Evolutionary conservation across 768 basidiomycete species (phyloP).

Genomic region (Baorangia bicolor): DNA sequence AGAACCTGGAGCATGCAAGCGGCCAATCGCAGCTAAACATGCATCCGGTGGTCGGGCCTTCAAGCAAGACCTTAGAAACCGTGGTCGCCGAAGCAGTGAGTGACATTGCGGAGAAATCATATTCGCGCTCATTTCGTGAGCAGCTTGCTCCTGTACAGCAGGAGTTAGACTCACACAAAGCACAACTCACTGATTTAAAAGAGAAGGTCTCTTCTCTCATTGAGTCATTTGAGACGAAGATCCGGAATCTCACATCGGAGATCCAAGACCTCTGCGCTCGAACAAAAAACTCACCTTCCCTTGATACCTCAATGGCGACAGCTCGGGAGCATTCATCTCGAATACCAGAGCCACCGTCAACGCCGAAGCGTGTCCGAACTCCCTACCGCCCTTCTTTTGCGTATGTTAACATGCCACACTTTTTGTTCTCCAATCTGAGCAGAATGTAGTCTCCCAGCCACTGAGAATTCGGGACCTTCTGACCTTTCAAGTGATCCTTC

Average conservation of each 20-base stretch:
- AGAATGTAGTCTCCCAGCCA: constrained; percentile 17
- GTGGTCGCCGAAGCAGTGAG: constrained; percentile 32
- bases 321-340: constrained; percentile 17
- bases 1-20: background rate
- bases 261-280: constrained; percentile 32
- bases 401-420: constrained; percentile 17
- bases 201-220: constrained; percentile 31
- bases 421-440: constrained; percentile 13
- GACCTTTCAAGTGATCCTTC: constrained; percentile 22
- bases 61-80: constrained; percentile 14
- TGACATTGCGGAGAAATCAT: background rate
- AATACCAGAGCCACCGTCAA: constrained; percentile 33
- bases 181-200: constrained; percentile 40
- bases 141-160: constrained; percentile 53
- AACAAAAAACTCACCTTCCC: constrained; percentile 10
- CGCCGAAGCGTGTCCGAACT: constrained; percentile 35
- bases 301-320: constrained; percentile 7
- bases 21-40: constrained; percentile 5
- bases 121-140: constrained; percentile 7
- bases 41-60: background rate
- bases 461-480: constrained; percentile 19
- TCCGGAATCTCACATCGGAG: constrained; percentile 38
- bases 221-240: constrained; percentile 36
- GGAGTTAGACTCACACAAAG: constrained; percentile 47
- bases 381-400: constrained; percentile 25